These are phyloP conservation scores for Aspergillus bridgeri DNA, from an alignment of 495 filamentous ascomycete species.

Conservation along the genomic window DNA sequence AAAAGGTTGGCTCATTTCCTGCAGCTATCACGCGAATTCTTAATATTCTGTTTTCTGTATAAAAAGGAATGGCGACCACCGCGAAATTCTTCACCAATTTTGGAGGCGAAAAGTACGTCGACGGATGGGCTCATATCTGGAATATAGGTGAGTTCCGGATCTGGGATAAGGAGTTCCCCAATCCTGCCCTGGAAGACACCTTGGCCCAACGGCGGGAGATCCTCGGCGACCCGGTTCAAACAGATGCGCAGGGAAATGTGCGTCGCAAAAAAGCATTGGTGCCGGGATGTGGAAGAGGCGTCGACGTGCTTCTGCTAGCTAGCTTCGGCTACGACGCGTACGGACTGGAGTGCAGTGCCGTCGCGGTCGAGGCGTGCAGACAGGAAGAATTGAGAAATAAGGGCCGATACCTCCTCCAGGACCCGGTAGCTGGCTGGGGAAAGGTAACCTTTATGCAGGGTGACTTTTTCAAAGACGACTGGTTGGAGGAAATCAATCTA, in stretches of 20 bases:
- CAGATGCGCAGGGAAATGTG: conserved; percentile 11
- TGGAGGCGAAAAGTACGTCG: conserved; percentile 2
- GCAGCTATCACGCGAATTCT: no score
- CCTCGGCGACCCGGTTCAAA: conserved; percentile 29
- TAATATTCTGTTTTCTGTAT: no score
- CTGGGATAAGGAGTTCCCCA: conserved; percentile 59
- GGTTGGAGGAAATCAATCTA: conserved; percentile 39
- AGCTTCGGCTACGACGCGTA: conserved; percentile 61
- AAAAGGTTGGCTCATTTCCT: no score
- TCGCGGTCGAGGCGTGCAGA: conserved; percentile 46
- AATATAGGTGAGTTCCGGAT: conserved; percentile 27
- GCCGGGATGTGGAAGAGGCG: conserved; percentile 65
- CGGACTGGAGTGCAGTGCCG: conserved; percentile 57
- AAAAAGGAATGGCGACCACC: no score
- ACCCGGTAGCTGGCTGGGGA: conserved; percentile 42
- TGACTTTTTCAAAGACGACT: conserved; percentile 64
- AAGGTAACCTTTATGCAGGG: conserved; percentile 50
- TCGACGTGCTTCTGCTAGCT: conserved; percentile 61
- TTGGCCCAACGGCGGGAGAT: conserved; percentile 39
- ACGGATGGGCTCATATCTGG: conserved; percentile 16
- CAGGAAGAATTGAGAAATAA: conserved; percentile 30
- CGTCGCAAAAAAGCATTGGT: conserved; percentile 46
- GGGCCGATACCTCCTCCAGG: conserved; percentile 36
- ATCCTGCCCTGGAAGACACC: conserved; percentile 57
- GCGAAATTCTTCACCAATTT: not conserved